Percentiles rank a stretch among this genome's conserved stretches.
phyloP scores from a whole-genome alignment of 768 basidiomycete genomes.

The Amanita muscaria region DNA sequence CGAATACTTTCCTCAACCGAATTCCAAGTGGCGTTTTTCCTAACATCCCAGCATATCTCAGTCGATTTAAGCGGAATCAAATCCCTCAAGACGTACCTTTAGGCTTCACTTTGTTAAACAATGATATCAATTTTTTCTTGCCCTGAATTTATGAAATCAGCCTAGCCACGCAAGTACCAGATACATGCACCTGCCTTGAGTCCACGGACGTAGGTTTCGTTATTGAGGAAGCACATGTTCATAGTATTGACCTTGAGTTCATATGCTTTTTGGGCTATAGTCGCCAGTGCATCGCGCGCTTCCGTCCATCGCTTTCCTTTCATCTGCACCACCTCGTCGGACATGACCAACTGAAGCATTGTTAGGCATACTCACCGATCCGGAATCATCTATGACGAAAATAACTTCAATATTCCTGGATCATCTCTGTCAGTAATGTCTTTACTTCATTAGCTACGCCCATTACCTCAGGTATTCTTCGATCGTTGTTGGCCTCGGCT shows the following conservation, averaged over 20 bases:
- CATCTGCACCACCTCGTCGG: no score
- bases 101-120: constrained; percentile 17
- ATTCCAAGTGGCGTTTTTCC: no score
- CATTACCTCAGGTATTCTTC: constrained; percentile 17
- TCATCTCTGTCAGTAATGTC: not conserved
- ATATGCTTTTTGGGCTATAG: constrained; percentile 22
- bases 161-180: not conserved
- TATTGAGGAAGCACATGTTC: constrained; percentile 21
- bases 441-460: not conserved
- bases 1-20: no score
- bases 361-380: constrained; percentile 15
- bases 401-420: constrained; percentile 20
- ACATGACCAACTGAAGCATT: no score
- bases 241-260: constrained; percentile 16
- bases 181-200: not conserved
- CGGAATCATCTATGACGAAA: constrained; percentile 25
- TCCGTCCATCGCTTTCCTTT: constrained; percentile 17
- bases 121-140: constrained; percentile 9
- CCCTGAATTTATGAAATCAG: constrained; percentile 13
- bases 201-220: not conserved
- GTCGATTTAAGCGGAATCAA: not conserved
- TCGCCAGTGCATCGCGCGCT: constrained; percentile 19
- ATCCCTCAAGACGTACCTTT: constrained; percentile 11
- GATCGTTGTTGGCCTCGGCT: constrained; percentile 18
- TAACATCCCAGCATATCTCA: no score